Evolutionary conservation across 2,329 filamentous ascomycete genomes (phyloP), one percentile per base, ranked within the genome.

Genomic region (Alternaria gaisen): DNA sequence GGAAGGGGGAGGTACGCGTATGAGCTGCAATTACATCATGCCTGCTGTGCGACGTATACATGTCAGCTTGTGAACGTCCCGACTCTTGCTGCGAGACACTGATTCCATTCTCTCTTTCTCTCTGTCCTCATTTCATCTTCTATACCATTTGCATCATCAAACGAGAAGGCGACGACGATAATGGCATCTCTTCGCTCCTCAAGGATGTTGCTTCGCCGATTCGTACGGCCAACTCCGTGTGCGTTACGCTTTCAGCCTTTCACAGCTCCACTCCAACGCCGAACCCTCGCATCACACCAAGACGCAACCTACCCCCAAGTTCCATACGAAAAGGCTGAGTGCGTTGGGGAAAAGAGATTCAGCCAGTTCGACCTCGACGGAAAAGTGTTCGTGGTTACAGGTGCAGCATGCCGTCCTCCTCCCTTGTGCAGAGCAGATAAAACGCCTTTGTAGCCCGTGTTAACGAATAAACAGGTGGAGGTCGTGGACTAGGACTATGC

Each of bases 401-500:
- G 71, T 71, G 86, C 86, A 79, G 63, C 91, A 86, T 77, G 83
- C 89, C 4, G 85, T 91, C 54, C 76, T 89, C 44, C 86, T 90
- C 55, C 76, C 89, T 38, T 86, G 16, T 18, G 40, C n/a, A 41
- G 22, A 59, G 51, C 52, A 60, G 22, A 11, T 40, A 16, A 12
- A 40, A 41, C 50, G 22, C 22, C 12, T 56, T 91, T 16, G 22
- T 40, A 32, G 34, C 41, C 16, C 20, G 41, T 63, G 41, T 46
- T 73, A 53, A 74, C 61, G 10, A 26, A 16, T 42, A 5, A 16
- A 87, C 88, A 10, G 91, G 91, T 28, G 88, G 91, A 38, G 90
- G 85, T 0, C 84, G 88, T 57, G 91, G 91, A 0, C 82, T 94
- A 2, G 91, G 91, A 5, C 78, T 94, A 8, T 86, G 88, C 3